Base-by-base conservation (phyloP, 371 early-diverging fungal genomes). In the Mucor plumbeus region DNA sequence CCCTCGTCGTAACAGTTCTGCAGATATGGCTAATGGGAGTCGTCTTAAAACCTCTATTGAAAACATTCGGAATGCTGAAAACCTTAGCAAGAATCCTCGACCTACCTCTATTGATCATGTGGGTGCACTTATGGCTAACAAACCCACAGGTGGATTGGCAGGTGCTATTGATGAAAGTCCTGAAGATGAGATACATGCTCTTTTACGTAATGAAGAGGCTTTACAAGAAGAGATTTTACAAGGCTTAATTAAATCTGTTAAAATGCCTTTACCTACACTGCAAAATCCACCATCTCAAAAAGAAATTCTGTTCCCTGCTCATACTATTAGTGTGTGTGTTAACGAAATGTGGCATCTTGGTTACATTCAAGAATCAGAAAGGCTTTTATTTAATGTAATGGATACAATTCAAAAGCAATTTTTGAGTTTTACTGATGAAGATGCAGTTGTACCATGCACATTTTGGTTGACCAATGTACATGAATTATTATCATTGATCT, bases 391-490 rank as follows among this genome's bases (percentile, higher is more conserved):
- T 73, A 91, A 91, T 58, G 90, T 93, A 14, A 94, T 95, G 86
- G 90, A 93, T 68, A 88, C 93, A 0, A 87, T 95, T 56, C 93
- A 92, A 69, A 88, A 89, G 67, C 85, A 87, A 68, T 87, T 89
- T 13, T 79, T 87, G 72, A 75, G 75, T 7, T 79, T 80, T 61
- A 71, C 75, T 7, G 85, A 84, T 56, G 89, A 90, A 48, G 88
- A 87, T 38, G 83, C 88, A 4, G 81, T 90, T 35, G 73, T 86
- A 59, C 86, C 92, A 48, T 84, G 87, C 59, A 80, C 87, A 36
- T 96, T 95, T 79, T 98, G 99, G 99, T 83, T 97, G 40, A 92
- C 95, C 48, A 98, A 98, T 77, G 92, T 94, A 36, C 95, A 92
- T 69, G 98, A 97, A 79, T 84, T 98, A 36, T 74, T 96, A 59